These are phyloP conservation scores for Peziza echinospora DNA, from an alignment of 495 filamentous ascomycete genomes.

Conservation along the genomic window DNA sequence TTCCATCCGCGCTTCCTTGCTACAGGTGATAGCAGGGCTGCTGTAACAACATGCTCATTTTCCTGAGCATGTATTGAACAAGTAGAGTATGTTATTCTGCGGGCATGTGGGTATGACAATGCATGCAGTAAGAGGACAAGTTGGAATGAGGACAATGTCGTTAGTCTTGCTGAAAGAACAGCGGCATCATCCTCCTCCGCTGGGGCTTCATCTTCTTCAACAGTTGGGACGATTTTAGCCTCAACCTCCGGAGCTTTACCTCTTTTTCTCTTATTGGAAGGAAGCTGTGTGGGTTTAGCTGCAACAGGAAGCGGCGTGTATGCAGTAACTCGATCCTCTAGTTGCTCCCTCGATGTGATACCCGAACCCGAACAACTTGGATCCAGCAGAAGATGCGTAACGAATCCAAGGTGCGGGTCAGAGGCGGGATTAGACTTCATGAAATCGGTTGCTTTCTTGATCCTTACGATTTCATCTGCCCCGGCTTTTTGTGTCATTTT, in stretches of 20 bases:
- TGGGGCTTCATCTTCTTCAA: constrained; percentile 9
- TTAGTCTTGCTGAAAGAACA: constrained; percentile 30
- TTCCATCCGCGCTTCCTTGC: constrained; percentile 55
- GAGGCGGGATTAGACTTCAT: constrained; percentile 41
- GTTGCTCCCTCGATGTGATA: constrained; percentile 71
- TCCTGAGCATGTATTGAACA: constrained; percentile 73
- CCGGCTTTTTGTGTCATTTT: constrained; percentile 68
- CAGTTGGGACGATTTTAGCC: no score
- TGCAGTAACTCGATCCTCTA: not conserved
- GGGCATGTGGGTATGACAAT: constrained; percentile 56
- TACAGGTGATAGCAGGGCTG: constrained; percentile 40
- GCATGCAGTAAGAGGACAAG: constrained; percentile 59
- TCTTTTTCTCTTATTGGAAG: no score
- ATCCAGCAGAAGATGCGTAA: constrained; percentile 62
- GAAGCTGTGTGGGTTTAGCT: no score
- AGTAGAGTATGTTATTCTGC: constrained; percentile 68
- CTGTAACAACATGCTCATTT: constrained; percentile 65
- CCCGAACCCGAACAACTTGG: constrained; percentile 89
- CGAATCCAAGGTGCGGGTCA: constrained; percentile 25
- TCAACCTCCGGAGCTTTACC: no score
- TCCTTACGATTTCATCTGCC: constrained; percentile 36
- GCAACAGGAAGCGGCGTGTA: not conserved
- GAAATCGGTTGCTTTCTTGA: constrained; percentile 59
- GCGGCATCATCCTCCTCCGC: constrained; percentile 6
- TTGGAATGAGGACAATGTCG: constrained; percentile 55